Base-by-base conservation (phyloP, 2,329 filamentous ascomycete genomes). In the Paraphoma sp. region DNA sequence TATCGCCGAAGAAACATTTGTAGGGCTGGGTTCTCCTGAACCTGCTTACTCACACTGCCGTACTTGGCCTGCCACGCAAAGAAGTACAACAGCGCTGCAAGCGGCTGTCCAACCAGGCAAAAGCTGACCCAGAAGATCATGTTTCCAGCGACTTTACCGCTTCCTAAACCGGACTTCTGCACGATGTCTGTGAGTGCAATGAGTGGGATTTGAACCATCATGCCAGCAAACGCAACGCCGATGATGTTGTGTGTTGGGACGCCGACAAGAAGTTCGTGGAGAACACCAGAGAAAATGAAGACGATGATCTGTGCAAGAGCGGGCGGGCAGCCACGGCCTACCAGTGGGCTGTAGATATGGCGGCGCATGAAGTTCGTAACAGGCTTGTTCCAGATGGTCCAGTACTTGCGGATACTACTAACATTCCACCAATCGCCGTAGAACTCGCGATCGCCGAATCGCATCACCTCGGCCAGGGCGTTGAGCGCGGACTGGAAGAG, bases 1-100 rank as follows among this genome's bases (percentile, higher is more conserved):
- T 59, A 71, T 7, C 68, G 61, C 49, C 65, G 53, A 10, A 41
- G 45, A 43, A 72, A 69, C 30, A 72, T 50, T 41, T 65, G 57
- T 30, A 67, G 50, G 1, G 66, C 64, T 43, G 56, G 56, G 42
- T 66, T 73, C 17, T 68, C 62, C 18, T 66, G 60, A 4, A 67
- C 65, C 55, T 70, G 64, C 54, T 70, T 73, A 10, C 81, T 91
- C 18, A 93, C 89, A 68, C 89, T 93, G 11, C 95, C 95, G 74
- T 97, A 97, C 80, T 98, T 98, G 53, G 92, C 92, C 79, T 98
- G 94, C 94, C 95, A 99, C 1, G 93, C 93, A 74, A 98, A 98
- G 76, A 97, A 99, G 76, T 99, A 99, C 74, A 96, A 83, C 57
- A 99, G 80, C 0, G 92, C 93, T 1, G 92, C 95, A 67, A 98